A percentile compares a stretch with the other conserved stretches of the same genome.
Evolutionary conservation across 225 moss, liverwort and hornwort species (phyloP).

Genomic region (Neckera pumila): DNA sequence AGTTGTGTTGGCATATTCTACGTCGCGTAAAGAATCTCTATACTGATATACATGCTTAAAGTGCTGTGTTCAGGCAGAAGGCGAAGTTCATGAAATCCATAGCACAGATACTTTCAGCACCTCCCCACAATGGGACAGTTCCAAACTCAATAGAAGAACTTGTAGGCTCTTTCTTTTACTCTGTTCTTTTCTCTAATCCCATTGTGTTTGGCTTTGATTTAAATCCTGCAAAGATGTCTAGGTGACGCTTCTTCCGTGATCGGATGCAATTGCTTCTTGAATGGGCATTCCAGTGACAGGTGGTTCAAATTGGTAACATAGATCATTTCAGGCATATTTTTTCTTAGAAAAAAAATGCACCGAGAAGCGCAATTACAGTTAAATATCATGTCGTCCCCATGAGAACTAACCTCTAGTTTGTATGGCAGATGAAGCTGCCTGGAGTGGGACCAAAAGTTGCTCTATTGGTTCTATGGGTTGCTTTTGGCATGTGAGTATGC

Average conservation of each 20-base stretch:
- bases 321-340: background rate
- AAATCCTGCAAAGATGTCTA: background rate
- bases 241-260: background rate
- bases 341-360: background rate
- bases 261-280: background rate
- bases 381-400: background rate
- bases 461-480: constrained; percentile 75
- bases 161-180: constrained; percentile 19
- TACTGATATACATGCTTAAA: background rate
- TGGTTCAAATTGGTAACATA: background rate
- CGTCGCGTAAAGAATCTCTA: background rate
- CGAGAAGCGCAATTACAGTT: background rate
- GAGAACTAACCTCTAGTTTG: background rate
- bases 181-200: background rate
- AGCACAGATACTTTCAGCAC: constrained; percentile 55
- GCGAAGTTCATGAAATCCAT: constrained; percentile 80
- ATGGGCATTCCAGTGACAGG: background rate
- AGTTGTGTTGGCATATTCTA: background rate
- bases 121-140: constrained; percentile 71
- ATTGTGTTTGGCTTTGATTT: background rate
- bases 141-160: constrained; percentile 68
- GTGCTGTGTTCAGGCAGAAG: constrained; percentile 48
- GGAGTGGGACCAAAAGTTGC: constrained; percentile 97
- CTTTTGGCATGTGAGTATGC: constrained; percentile 67
- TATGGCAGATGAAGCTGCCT: constrained; percentile 78